phyloP scores from a whole-genome alignment of 2,329 filamentous ascomycete species.

The Claviceps humidiphila region DNA sequence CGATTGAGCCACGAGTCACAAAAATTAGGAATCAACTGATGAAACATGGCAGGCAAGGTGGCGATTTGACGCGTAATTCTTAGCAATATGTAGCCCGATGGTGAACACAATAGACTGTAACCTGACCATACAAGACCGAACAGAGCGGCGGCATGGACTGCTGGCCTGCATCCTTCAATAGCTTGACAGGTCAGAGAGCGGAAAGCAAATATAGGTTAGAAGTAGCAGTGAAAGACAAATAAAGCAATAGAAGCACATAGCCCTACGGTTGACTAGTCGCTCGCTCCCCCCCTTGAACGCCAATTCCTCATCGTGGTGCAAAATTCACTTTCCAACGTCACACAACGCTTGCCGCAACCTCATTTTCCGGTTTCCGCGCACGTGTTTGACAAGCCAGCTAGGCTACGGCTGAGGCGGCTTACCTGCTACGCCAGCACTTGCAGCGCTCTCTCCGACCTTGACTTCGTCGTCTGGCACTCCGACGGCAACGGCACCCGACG shows the following conservation, averaged over 20 bases:
- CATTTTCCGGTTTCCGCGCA: not conserved
- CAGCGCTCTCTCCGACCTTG: conserved; percentile 48
- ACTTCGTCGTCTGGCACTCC: conserved; percentile 48
- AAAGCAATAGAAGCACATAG: not conserved
- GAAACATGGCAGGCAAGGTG: too few species aligned
- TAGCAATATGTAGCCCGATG: too few species aligned
- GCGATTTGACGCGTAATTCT: too few species aligned
- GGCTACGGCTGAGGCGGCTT: conserved; percentile 1
- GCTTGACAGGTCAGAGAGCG: too few species aligned
- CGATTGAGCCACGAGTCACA: too few species aligned
- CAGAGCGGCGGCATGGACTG: too few species aligned
- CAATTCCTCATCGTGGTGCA: not conserved
- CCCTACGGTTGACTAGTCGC: not conserved
- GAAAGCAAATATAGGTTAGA: not conserved
- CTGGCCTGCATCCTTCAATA: too few species aligned
- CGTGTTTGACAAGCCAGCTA: not conserved
- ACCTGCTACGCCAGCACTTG: conserved; percentile 25
- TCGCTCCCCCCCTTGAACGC: conserved; percentile 1
- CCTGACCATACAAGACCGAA: too few species aligned
- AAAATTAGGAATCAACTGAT: too few species aligned
- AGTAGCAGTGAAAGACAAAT: not conserved
- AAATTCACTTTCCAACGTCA: not conserved
- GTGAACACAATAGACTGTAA: too few species aligned
- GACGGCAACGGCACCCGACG: conserved; percentile 31
- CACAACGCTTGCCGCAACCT: not conserved